Conservation (phyloP, 2,329 filamentous ascomycete genomes). For the Huntiella savannae region DNA sequence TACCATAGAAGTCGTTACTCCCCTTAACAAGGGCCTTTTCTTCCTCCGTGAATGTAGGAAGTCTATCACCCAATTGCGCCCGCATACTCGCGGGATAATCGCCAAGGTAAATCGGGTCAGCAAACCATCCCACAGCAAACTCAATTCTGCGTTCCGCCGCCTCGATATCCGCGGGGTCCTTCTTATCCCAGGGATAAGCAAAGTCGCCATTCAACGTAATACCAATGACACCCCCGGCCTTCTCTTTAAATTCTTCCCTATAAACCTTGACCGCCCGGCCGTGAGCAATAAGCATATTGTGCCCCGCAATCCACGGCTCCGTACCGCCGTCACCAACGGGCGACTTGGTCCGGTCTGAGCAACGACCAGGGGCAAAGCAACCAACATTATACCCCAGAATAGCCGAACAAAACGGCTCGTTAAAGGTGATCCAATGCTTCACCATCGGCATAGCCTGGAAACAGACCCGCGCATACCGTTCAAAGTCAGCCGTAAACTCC, state of each 20-base stretch:
- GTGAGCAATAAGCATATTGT: conserved; percentile 64
- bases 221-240: conserved; percentile 55
- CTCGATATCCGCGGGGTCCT: conserved; percentile 54
- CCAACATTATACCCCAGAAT: conserved; percentile 66
- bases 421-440: conserved; percentile 80
- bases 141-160: conserved; percentile 67
- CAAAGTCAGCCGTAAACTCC: conserved; percentile 68
- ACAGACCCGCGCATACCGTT: conserved; percentile 56
- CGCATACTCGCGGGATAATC: conserved; percentile 71
- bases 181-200: conserved; percentile 64
- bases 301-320: conserved; percentile 69
- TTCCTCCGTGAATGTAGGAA: conserved; percentile 55
- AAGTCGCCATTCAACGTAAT: conserved; percentile 79
- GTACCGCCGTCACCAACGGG: conserved; percentile 51
- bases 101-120: conserved; percentile 70
- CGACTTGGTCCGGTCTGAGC: conserved; percentile 54
- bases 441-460: conserved; percentile 60
- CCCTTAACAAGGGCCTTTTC: conserved; percentile 58
- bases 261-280: conserved; percentile 66
- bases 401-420: conserved; percentile 73
- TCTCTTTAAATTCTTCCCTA: conserved; percentile 57
- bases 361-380: conserved; percentile 64
- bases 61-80: conserved; percentile 57
- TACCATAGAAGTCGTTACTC: conserved; percentile 87
- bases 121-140: conserved; percentile 77